A percentile compares a stretch with the other conserved stretches of the same genome.
phyloP scores from a whole-genome alignment of 2,329 filamentous ascomycete species.

The Hymenoscyphus scutula region DNA sequence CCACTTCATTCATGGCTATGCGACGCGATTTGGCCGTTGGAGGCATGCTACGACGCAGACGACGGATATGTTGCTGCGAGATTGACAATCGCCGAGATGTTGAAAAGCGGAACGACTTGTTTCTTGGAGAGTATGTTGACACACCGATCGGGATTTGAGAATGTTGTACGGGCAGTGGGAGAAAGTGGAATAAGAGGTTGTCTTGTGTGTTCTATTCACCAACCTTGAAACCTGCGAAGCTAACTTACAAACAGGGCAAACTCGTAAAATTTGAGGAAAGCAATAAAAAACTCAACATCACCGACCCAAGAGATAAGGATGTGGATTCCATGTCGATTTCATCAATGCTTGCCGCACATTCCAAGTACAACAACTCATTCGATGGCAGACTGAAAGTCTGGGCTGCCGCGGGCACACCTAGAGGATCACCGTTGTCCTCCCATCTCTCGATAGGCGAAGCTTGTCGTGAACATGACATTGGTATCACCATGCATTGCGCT shows the following conservation, averaged over 20 bases:
- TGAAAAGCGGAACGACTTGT: constrained; percentile 49
- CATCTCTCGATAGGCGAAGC: constrained; percentile 43
- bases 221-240: background rate
- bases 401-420: constrained; percentile 47
- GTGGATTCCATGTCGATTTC: constrained; percentile 38
- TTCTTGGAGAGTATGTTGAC: constrained; percentile 53
- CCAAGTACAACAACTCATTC: constrained; percentile 40
- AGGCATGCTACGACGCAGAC: constrained; percentile 44
- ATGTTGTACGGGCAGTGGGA: constrained; percentile 42
- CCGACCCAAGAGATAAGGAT: constrained; percentile 40
- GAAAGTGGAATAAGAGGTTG: constrained; percentile 46
- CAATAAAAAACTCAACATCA: constrained; percentile 35
- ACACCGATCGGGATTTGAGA: constrained; percentile 47
- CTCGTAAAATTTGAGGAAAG: constrained; percentile 41
- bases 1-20: constrained; percentile 51
- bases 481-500: constrained; percentile 48
- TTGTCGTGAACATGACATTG: constrained; percentile 41
- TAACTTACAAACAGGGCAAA: constrained; percentile 31
- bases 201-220: constrained; percentile 7
- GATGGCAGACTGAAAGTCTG: constrained; percentile 46
- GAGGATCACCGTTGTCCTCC: constrained; percentile 42
- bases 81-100: constrained; percentile 50
- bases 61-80: constrained; percentile 49
- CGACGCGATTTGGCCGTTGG: constrained; percentile 49
- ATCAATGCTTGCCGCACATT: constrained; percentile 37